A percentile compares a stretch with the other conserved stretches of the same genome.
These are phyloP conservation scores for Saturnispora mendoncae DNA, from an alignment of 805 yeast genomes.

Conservation along the genomic window DNA sequence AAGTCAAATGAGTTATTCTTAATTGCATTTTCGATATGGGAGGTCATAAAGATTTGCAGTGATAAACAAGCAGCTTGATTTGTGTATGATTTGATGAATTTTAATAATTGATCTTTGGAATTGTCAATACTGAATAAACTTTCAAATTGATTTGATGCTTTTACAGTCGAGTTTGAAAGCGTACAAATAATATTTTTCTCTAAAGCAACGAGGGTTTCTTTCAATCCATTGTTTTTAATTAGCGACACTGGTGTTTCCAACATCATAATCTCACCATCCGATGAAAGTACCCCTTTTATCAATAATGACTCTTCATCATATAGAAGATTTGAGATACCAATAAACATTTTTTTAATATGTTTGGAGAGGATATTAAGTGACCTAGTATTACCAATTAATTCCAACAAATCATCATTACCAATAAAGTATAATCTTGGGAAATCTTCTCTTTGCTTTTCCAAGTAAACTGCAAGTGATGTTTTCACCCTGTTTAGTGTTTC, in stretches of 20 bases:
- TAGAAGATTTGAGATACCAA: slow-evolving; percentile 45
- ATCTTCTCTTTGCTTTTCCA: slow-evolving; percentile 67
- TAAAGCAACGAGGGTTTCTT: slow-evolving; percentile 54
- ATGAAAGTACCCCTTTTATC: slow-evolving; percentile 43
- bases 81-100: slow-evolving; percentile 37
- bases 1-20: neutral
- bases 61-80: slow-evolving; percentile 50
- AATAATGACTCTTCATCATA: slow-evolving; percentile 21
- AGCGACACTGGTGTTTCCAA: slow-evolving; percentile 38
- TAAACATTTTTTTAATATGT: slow-evolving; percentile 64
- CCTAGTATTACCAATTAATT: slow-evolving; percentile 60
- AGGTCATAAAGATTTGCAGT: slow-evolving; percentile 51
- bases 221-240: slow-evolving; percentile 33
- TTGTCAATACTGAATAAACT: slow-evolving; percentile 10
- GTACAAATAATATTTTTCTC: slow-evolving; percentile 47
- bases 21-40: slow-evolving; percentile 26
- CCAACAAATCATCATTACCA: slow-evolving; percentile 85
- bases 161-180: slow-evolving; percentile 30
- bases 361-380: slow-evolving; percentile 40
- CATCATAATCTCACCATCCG: slow-evolving; percentile 51
- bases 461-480: slow-evolving; percentile 61
- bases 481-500: slow-evolving; percentile 53
- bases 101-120: slow-evolving; percentile 14
- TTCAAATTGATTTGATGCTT: slow-evolving; percentile 26
- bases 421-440: slow-evolving; percentile 82